A percentile compares a stretch with the other conserved stretches of the same genome.
These are phyloP conservation scores for Aspergillus unguis DNA, from an alignment of 2,329 filamentous ascomycete species.

Conservation along the genomic window DNA sequence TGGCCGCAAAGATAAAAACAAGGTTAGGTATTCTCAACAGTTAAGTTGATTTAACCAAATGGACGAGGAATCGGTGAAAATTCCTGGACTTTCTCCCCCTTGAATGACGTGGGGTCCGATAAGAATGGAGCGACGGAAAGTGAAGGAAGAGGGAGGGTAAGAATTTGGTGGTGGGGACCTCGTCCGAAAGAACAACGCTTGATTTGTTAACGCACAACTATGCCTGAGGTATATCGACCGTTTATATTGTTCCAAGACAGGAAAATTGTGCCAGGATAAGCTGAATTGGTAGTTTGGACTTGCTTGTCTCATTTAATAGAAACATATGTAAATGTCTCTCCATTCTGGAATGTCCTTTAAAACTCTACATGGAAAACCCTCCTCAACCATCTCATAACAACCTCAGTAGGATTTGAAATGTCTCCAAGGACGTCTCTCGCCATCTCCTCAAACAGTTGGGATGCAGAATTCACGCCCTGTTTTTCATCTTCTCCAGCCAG, in stretches of 20 bases:
- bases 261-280: too few species aligned
- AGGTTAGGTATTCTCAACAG: neutral
- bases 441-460: constrained; percentile 48
- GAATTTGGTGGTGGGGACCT: constrained; percentile 24
- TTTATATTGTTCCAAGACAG: too few species aligned
- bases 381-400: constrained; percentile 36
- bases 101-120: constrained; percentile 13
- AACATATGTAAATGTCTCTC: too few species aligned
- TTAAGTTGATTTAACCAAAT: constrained; percentile 1
- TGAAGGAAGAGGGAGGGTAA: constrained; percentile 15
- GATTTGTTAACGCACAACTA: constrained; percentile 8
- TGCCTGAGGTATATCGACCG: neutral
- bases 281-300: too few species aligned
- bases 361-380: constrained; percentile 27
- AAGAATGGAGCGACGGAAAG: constrained; percentile 14
- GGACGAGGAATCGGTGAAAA: constrained; percentile 1
- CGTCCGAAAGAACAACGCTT: neutral
- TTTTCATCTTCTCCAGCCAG: constrained; percentile 25
- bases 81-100: constrained; percentile 13
- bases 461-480: constrained; percentile 17
- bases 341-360: constrained; percentile 8
- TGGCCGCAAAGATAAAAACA: neutral
- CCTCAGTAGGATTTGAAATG: constrained; percentile 22
- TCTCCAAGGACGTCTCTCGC: constrained; percentile 49
- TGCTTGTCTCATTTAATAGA: too few species aligned